phyloP scores from a whole-genome alignment of 495 filamentous ascomycete species.

The Aspergillus homomorphus region DNA sequence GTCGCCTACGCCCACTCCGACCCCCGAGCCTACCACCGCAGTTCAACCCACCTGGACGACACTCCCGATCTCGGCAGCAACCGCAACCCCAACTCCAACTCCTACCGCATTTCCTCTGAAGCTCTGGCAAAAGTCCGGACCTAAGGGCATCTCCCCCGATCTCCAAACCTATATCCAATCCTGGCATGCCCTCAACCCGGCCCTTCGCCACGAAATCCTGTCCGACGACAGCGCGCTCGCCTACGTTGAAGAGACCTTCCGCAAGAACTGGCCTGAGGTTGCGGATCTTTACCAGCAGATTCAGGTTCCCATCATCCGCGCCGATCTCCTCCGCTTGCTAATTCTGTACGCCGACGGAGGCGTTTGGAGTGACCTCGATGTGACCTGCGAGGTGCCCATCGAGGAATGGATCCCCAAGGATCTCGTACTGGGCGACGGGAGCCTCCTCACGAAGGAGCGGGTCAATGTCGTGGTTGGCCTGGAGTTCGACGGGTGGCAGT shows the following conservation, averaged over 20 bases:
- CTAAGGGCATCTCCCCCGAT: conserved; percentile 14
- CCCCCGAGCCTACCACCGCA: not conserved
- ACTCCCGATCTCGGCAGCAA: not conserved
- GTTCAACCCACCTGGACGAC: not conserved
- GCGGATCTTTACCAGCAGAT: conserved; percentile 27
- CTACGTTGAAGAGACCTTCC: conserved; percentile 30
- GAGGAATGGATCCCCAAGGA: conserved; percentile 35
- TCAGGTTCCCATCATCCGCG: conserved; percentile 33
- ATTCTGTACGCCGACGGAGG: conserved; percentile 41
- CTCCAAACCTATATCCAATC: conserved; percentile 15
- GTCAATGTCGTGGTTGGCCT: conserved; percentile 39
- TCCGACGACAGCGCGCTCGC: conserved; percentile 31
- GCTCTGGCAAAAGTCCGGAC: conserved; percentile 35
- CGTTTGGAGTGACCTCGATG: conserved; percentile 46
- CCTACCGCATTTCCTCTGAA: conserved; percentile 18
- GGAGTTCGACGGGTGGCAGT: conserved; percentile 40
- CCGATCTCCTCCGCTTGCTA: conserved; percentile 43
- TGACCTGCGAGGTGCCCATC: conserved; percentile 32
- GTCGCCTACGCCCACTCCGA: not conserved
- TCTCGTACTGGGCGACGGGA: conserved; percentile 8
- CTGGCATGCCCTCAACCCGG: conserved; percentile 31
- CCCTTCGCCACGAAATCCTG: conserved; percentile 33
- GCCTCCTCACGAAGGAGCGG: not conserved
- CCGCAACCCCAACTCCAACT: conserved; percentile 6
- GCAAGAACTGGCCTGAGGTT: conserved; percentile 23